Conservation (phyloP, 805 yeast genomes). For the Saccharomycopsis selenospora region DNA sequence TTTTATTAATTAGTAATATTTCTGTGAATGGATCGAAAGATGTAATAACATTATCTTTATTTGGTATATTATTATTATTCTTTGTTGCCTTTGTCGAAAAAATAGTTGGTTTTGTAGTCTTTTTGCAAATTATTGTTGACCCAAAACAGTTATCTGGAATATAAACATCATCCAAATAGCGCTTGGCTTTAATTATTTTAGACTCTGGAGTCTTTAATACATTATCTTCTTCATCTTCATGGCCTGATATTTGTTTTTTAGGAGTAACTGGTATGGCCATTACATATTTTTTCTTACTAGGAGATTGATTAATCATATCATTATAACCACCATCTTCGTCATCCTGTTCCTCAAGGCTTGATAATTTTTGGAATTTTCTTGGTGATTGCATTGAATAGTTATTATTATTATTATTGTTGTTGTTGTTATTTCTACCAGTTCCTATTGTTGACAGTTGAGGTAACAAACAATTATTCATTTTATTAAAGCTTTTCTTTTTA, state of each 20-base stretch:
- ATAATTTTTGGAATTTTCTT: neutral
- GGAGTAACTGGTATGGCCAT: neutral
- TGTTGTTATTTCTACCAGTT: neutral
- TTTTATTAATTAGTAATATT: slow-evolving; percentile 12
- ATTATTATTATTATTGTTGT: neutral
- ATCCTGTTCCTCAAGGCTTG: slow-evolving; percentile 3
- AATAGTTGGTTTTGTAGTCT: neutral
- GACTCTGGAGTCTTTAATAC: slow-evolving; percentile 11
- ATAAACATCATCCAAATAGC: slow-evolving; percentile 5
- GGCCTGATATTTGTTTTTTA: neutral
- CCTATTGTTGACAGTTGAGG: neutral
- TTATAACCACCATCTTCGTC: neutral
- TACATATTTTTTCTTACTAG: neutral
- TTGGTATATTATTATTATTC: neutral
- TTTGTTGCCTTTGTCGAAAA: neutral
- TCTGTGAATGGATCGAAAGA: slow-evolving; percentile 11
- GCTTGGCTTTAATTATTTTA: slow-evolving; percentile 2
- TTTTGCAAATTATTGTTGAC: neutral
- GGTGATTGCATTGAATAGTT: neutral
- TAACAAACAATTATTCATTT: neutral
- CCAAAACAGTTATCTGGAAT: neutral
- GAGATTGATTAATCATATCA: neutral
- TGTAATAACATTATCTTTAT: neutral
- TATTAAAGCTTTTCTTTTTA: neutral
- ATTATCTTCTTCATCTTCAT: neutral